Evolutionary conservation across 331 rosid genomes (phyloP).

Genomic region (Cydonia oblonga): DNA sequence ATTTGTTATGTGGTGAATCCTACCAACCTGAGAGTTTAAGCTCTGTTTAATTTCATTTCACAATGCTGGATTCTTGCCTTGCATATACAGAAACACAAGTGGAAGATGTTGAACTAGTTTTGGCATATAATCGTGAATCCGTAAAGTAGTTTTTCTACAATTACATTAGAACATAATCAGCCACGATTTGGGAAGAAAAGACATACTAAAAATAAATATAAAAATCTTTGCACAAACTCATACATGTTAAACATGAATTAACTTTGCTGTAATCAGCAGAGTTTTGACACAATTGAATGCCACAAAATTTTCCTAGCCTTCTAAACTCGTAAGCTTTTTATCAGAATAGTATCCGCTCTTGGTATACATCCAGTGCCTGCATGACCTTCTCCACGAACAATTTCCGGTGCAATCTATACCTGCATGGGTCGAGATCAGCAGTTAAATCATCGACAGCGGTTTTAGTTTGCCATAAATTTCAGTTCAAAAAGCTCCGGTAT

Average conservation of each 20-base stretch:
- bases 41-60: no score
- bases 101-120: no score
- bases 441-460: not conserved
- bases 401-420: constrained; percentile 81
- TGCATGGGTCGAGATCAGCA: constrained; percentile 30
- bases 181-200: not conserved
- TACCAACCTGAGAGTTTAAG: no score
- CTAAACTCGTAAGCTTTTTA: not conserved
- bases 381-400: constrained; percentile 55
- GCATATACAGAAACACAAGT: no score
- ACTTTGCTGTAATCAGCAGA: no score
- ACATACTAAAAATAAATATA: not conserved
- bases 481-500: not conserved
- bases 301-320: not conserved
- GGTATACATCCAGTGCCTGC: constrained; percentile 64
- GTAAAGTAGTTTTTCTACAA: no score
- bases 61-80: no score
- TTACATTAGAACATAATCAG: no score
- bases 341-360: constrained; percentile 60
- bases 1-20: no score
- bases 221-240: not conserved
- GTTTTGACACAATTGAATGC: not conserved
- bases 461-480: not conserved
- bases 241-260: not conserved
- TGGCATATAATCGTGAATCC: no score